phyloP scores from a whole-genome alignment of 179 eudicot genomes.

The Amaranthus tricolor region DNA sequence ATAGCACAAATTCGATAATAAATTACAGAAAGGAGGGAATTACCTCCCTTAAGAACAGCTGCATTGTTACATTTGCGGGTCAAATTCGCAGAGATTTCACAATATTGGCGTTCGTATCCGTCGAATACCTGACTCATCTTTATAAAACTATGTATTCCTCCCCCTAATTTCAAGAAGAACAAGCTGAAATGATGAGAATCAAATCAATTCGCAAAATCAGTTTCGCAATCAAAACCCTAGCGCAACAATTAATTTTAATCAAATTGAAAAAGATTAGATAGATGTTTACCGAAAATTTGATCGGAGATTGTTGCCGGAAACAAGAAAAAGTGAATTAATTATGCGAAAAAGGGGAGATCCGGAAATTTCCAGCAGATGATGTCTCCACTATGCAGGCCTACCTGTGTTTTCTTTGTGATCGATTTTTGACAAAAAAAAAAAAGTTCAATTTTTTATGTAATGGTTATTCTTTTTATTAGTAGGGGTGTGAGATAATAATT shows the following conservation, averaged over 20 bases:
- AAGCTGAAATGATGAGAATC: too few species aligned
- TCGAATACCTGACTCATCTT: slow-evolving; percentile 36
- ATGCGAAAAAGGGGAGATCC: too few species aligned
- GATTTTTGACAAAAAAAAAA: too few species aligned
- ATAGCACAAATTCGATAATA: neutral
- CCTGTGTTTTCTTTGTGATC: too few species aligned
- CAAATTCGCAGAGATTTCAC: slow-evolving; percentile 44
- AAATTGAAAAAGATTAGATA: neutral
- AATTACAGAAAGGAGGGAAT: neutral
- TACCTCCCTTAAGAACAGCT: slow-evolving; percentile 41
- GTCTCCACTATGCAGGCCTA: too few species aligned
- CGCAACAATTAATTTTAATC: neutral
- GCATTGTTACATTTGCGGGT: slow-evolving; percentile 39
- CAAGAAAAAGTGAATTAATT: neutral
- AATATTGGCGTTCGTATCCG: slow-evolving; percentile 32
- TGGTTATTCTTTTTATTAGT: too few species aligned
- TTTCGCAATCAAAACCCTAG: neutral
- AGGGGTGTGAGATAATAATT: too few species aligned
- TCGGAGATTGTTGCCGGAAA: slow-evolving; percentile 12
- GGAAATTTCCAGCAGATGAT: too few species aligned
- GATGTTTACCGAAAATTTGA: slow-evolving; percentile 1
- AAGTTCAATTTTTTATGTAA: too few species aligned
- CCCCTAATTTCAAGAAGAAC: neutral
- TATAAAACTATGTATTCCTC: neutral
- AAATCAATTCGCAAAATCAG: neutral